Conservation (phyloP, 2,329 filamentous ascomycete genomes). For the Cordyceps fumosorosea region DNA sequence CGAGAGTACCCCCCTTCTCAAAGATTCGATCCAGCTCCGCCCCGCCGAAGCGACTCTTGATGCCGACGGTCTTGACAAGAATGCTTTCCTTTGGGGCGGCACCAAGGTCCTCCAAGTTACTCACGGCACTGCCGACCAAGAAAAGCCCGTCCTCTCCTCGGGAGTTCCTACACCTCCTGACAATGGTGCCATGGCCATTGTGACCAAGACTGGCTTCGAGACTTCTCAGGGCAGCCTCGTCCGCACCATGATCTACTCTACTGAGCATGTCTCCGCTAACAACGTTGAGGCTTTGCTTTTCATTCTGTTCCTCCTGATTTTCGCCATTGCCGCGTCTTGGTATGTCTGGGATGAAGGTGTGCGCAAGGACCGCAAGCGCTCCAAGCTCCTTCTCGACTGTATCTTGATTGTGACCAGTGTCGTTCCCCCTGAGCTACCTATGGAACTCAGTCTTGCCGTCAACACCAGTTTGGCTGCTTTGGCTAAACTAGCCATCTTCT, state of each 20-base stretch:
- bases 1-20: constrained; percentile 92
- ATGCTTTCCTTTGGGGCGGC: constrained; percentile 90
- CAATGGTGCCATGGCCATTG: constrained; percentile 86
- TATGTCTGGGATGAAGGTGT: constrained; percentile 99
- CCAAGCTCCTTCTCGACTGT: constrained; percentile 94
- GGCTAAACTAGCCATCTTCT: constrained; percentile 95
- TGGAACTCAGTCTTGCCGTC: constrained; percentile 95
- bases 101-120: constrained; percentile 96
- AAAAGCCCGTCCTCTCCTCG: constrained; percentile 62
- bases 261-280: constrained; percentile 96
- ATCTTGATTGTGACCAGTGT: constrained; percentile 97
- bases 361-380: constrained; percentile 87
- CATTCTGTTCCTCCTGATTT: constrained; percentile 92
- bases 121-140: constrained; percentile 73
- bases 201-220: constrained; percentile 97
- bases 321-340: constrained; percentile 95
- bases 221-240: constrained; percentile 97
- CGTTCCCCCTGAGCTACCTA: constrained; percentile 94
- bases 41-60: constrained; percentile 76
- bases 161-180: constrained; percentile 82
- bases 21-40: constrained; percentile 89
- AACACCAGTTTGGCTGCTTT: constrained; percentile 94
- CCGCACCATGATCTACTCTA: constrained; percentile 99
- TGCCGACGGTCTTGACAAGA: constrained; percentile 89
- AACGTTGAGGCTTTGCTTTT: constrained; percentile 95